A percentile compares a stretch with the other conserved stretches of the same genome.
phyloP scores from a whole-genome alignment of 345 rosid species.

The Turnera subulata region DNA sequence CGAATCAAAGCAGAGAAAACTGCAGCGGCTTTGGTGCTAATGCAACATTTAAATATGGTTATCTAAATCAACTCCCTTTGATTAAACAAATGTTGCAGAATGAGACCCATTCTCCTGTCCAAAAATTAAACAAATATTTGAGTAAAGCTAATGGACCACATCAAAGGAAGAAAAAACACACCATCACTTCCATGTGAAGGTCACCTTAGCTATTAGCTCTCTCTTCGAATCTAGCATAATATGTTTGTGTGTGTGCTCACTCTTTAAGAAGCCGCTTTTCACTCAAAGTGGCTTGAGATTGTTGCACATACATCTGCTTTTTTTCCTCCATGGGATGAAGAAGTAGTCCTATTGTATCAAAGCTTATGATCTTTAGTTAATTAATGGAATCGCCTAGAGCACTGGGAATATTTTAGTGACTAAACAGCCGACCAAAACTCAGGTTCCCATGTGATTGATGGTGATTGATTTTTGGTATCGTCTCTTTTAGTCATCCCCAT shows the following conservation, averaged over 20 bases:
- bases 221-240: slow-evolving; percentile 42
- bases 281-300: slow-evolving; percentile 34
- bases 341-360: slow-evolving; percentile 3
- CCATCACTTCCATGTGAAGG: slow-evolving; percentile 39
- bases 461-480: slow-evolving; percentile 46
- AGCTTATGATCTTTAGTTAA: slow-evolving; percentile 8
- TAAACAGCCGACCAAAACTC: slow-evolving; percentile 46
- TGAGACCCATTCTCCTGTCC: slow-evolving; percentile 19
- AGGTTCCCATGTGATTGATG: slow-evolving; percentile 52
- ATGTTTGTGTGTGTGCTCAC: slow-evolving; percentile 40
- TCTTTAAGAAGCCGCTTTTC: slow-evolving; percentile 28
- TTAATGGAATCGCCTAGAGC: slow-evolving; percentile 31
- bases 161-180: slow-evolving; percentile 14
- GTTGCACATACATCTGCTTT: slow-evolving; percentile 21
- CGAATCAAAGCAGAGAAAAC: slow-evolving; percentile 19
- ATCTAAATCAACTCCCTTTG: slow-evolving; percentile 20
- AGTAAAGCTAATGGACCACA: slow-evolving; percentile 45
- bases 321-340: background rate
- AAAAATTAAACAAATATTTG: slow-evolving; percentile 18
- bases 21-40: slow-evolving; percentile 23
- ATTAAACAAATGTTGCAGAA: slow-evolving; percentile 30
- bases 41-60: slow-evolving; percentile 14
- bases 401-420: slow-evolving; percentile 27
- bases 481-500: slow-evolving; percentile 22
- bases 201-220: slow-evolving; percentile 20